Base-by-base conservation (phyloP, 2,329 filamentous ascomycete species). In the Colletotrichum destructivum region DNA sequence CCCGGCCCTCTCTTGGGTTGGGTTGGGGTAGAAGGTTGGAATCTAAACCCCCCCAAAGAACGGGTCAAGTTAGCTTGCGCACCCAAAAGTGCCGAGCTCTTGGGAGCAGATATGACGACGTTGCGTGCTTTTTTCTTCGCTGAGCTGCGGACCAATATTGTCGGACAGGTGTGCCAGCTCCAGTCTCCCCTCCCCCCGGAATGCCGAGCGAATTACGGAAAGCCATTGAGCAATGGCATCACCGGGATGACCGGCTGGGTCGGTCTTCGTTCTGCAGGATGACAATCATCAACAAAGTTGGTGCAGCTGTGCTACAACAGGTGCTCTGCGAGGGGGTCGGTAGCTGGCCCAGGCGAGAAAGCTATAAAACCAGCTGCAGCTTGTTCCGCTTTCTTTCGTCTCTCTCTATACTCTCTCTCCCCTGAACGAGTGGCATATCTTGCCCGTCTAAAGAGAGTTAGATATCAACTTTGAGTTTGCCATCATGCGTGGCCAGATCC, bases 401-500 rank as follows among this genome's bases (percentile, higher is more conserved):
- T 31, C 5, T 8, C 26, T 9, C 23, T 55, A 4, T 16, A 16
- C 42, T 15, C 4, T 15, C 15, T 2, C 2, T 2, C 9, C 21
- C 26, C 7, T 4, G 7, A 3, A 4, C 15, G 18, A 40, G 2
- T 23, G 23, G 40, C 11, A 42, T 15, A 2, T 1, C 9, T 55
- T 38, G 2, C 21, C 44, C 13, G 4, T 62, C 4, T 11, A 11
- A 16, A 26, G 11, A 3, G 46, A 63, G 26, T 54, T 9, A 11
- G 12, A 13, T 16, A 12, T n/a, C 2, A 18, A 6, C n/a, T 21
- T 11, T 4, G 8, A 26, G 26, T 26, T 4, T 26, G 26, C 26
- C 26, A 57, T 7, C 18, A 71, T 71, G 69, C 69, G 69, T 59
- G 40, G 52, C 18, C 62, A 67, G 21, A 54, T 74, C 44, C 59